These are phyloP conservation scores for Colletotrichum scovillei DNA, from an alignment of 2,329 filamentous ascomycete species.

Conservation along the genomic window DNA sequence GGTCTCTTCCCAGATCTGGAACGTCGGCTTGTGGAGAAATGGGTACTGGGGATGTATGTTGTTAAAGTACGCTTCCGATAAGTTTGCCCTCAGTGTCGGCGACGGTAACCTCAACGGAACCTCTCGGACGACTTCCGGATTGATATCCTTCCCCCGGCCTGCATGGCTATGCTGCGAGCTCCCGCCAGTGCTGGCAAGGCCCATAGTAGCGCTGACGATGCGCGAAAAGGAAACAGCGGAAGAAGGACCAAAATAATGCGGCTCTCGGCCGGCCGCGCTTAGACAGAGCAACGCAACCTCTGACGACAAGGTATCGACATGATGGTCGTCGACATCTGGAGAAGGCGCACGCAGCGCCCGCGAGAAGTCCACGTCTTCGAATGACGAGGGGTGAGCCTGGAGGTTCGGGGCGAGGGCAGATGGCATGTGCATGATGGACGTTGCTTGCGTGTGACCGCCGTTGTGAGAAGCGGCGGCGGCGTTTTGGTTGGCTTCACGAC, in stretches of 20 bases:
- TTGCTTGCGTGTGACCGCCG: neutral
- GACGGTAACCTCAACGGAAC: slow-evolving; percentile 34
- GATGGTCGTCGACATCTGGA: slow-evolving; percentile 20
- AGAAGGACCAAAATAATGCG: slow-evolving; percentile 50
- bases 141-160: neutral
- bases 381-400: neutral
- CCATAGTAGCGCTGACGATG: slow-evolving; percentile 41
- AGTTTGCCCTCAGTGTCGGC: slow-evolving; percentile 24
- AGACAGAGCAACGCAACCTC: slow-evolving; percentile 47
- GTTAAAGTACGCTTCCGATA: slow-evolving; percentile 48
- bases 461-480: neutral
- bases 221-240: slow-evolving; percentile 47
- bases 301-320: slow-evolving; percentile 38
- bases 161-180: slow-evolving; percentile 28
- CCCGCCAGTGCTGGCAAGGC: slow-evolving; percentile 16
- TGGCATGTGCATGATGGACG: neutral
- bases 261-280: slow-evolving; percentile 46
- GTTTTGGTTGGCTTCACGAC: neutral
- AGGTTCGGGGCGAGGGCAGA: neutral
- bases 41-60: slow-evolving; percentile 52
- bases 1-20: slow-evolving; percentile 44
- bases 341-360: neutral
- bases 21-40: slow-evolving; percentile 49
- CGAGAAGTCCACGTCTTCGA: slow-evolving; percentile 12
- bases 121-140: neutral